Base-by-base conservation (phyloP, 768 basidiomycete species). In the Mycena amicta region DNA sequence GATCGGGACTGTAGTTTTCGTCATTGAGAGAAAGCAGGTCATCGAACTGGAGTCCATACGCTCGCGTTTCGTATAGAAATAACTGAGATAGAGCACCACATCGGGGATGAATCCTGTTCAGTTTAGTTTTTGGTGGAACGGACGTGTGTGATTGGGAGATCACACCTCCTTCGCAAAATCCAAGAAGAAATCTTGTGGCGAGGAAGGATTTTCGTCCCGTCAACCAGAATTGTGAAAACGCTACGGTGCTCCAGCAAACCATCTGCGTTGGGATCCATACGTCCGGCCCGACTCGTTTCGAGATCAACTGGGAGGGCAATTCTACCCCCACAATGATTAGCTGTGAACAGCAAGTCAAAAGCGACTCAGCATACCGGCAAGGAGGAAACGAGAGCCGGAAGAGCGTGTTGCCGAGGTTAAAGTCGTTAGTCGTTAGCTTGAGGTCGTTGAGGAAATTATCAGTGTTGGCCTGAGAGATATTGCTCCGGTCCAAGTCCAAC, bases 391-490 rank as follows among this genome's bases (percentile, higher is more conserved):
- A 71, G 12, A 83, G 68, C 23, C 80, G 75, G 69, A 83, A 85
- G 0, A 88, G 69, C 0, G 80, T 83, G 68, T 87, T 87, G 16
- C 86, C 85, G 5, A 86, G 72, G 61, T 88, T 86, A 67, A 80
- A 87, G 68, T 85, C 84, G 63, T 87, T 75, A 0, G 85, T 87
- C n/a, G 81, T 87, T 59, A 90, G 72, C 2, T 75, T 67, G 6
- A 89, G 75, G 63, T 89, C 86, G 2, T 72, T 58, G n/a, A 89
- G 71, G 63, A 90, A 83, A 68, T 87, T 88, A 69, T 89, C 87
- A 2, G 85, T 80, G 60, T 88, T 87, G 28, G 88, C 88, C 67
- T 85, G 84, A 1, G 80, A 79, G 30, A 89, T 75, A 66, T 88
- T 89, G 50, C 74, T 76, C 25, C 87, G 74, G 64, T 87, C 86